Percentiles rank a stretch among this genome's conserved stretches.
Conservation (phyloP, 2,329 filamentous ascomycete genomes). For the Aspergillus tubingensis region DNA sequence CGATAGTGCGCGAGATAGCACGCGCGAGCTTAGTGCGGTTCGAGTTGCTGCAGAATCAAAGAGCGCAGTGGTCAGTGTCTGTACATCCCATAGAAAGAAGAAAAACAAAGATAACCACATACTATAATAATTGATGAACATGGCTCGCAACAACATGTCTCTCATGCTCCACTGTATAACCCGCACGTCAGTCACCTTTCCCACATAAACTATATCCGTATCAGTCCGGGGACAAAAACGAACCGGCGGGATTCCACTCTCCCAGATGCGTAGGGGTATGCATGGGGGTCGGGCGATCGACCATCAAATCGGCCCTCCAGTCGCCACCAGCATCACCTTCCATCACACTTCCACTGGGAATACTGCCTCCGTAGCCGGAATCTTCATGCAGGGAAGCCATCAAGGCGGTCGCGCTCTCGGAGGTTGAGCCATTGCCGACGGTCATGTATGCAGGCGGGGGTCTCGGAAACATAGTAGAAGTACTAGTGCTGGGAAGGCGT, state of each 20-base stretch:
- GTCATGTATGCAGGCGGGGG: constrained; percentile 74
- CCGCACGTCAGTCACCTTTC: constrained; percentile 19
- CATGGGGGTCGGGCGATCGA: constrained; percentile 59
- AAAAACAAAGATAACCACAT: constrained; percentile 23
- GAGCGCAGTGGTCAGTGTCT: not conserved
- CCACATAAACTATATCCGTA: not conserved
- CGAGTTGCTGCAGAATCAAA: constrained; percentile 61
- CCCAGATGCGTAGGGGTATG: constrained; percentile 56
- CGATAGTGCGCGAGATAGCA: constrained; percentile 82
- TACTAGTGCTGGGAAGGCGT: constrained; percentile 19
- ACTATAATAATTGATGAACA: constrained; percentile 88
- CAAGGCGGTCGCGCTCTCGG: constrained; percentile 76
- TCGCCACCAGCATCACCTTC: constrained; percentile 45
- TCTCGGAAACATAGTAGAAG: constrained; percentile 29
- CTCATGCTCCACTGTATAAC: constrained; percentile 58
- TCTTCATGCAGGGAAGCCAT: constrained; percentile 82
- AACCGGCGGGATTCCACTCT: constrained; percentile 49
- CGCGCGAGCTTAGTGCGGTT: constrained; percentile 85
- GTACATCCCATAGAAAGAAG: not conserved
- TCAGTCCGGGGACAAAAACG: constrained; percentile 9
- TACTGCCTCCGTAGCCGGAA: constrained; percentile 87
- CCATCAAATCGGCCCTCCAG: constrained; percentile 59
- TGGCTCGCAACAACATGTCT: constrained; percentile 73
- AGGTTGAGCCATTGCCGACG: constrained; percentile 78
- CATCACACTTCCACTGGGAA: constrained; percentile 62